Base-by-base conservation (phyloP, 2,329 filamentous ascomycete genomes). In the Botrytis porri region DNA sequence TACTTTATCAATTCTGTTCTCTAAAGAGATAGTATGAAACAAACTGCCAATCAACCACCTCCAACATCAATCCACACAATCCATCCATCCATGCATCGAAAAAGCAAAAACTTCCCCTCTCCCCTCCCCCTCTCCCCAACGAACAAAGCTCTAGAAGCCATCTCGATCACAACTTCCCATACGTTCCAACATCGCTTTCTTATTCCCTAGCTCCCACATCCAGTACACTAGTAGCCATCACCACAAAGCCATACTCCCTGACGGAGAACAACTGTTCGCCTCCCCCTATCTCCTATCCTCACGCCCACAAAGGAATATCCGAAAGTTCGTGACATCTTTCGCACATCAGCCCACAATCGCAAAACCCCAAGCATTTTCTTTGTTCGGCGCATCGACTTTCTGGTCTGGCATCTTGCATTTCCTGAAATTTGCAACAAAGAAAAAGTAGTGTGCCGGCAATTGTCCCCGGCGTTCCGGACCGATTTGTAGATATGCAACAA, bases 401-500 rank as follows among this genome's bases (percentile, higher is more conserved):
- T 29, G n/a, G 14, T 3, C 51, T 18, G n/a, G 3, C n/a, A 57
- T 57, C 51, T 57, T 29, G 51, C 2, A 18, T 57, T 29, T 29
- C n/a, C 6, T 6, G 8, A 16, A 29, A 16, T 29, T 29, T 29
- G 3, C 2, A 1, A 57, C 51, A 29, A 29, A 57, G 51, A 29
- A 57, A 29, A 18, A 7, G 51, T 29, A 9, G n/a, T 57, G 29
- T 18, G 3, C 29, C 43, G 63, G 64, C 25, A 39, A 39, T 67
- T n/a, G 45, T 39, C 16, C 45, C 65, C 35, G 64, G 22, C 10
- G 64, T 57, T 67, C 64, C 64, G 64, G 48, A 22, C 35, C 35
- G 65, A 32, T 57, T 67, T 67, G 35, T 3, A 57, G 65, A 57
- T 57, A 10, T 67, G 65, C 65, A 67, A 67, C 65, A 67, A 20